These are phyloP conservation scores for Wickerhamomyces canadensis DNA, from an alignment of 805 yeast species.

Conservation along the genomic window DNA sequence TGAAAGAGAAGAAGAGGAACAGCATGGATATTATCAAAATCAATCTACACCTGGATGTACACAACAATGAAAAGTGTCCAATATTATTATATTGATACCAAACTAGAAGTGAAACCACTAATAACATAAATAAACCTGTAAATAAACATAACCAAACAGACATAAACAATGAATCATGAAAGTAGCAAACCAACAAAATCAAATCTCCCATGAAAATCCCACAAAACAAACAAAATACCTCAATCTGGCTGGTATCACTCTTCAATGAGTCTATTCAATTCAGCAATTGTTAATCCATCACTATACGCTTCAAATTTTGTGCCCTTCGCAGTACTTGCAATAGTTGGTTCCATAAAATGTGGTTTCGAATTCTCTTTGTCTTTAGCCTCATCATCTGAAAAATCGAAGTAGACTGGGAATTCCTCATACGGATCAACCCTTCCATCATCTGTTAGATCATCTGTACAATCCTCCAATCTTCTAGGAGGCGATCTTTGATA, in stretches of 20 bases:
- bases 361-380: constrained; percentile 13
- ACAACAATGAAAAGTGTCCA: constrained; percentile 27
- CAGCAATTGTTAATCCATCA: constrained; percentile 20
- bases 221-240: no score
- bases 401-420: constrained; percentile 21
- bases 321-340: constrained; percentile 16
- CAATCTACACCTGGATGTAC: constrained; percentile 32
- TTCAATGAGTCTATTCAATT: constrained; percentile 18
- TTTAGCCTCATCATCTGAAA: constrained; percentile 24
- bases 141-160: no score
- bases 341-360: constrained; percentile 24
- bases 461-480: constrained; percentile 10
- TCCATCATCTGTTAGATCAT: constrained; percentile 2
- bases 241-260: constrained; percentile 8
- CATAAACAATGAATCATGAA: no score
- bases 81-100: not conserved
- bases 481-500: constrained; percentile 21
- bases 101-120: not conserved
- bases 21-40: constrained; percentile 3
- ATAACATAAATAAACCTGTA: no score
- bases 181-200: not conserved
- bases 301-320: constrained; percentile 7
- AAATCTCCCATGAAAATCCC: not conserved
- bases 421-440: constrained; percentile 13
- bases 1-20: constrained; percentile 16